These are phyloP conservation scores for Debaryomyces subglobosus DNA, from an alignment of 1,139 yeast species.

Conservation along the genomic window DNA sequence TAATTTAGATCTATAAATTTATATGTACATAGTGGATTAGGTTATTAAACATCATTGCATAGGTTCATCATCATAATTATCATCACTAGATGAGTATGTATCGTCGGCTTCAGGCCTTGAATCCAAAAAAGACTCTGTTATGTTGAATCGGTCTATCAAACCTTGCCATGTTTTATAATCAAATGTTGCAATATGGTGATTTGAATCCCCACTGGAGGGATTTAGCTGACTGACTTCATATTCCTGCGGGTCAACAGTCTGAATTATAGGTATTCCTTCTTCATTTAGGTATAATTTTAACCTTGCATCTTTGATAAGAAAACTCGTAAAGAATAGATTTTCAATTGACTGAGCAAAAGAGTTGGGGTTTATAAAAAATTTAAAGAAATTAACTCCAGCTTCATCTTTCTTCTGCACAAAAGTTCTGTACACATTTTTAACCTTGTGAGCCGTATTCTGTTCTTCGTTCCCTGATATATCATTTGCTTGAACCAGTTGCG, in stretches of 20 bases:
- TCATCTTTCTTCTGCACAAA: constrained; percentile 31
- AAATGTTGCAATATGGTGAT: constrained; percentile 73
- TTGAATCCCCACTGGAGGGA: constrained; percentile 26
- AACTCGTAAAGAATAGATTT: constrained; percentile 80
- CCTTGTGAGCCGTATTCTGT: constrained; percentile 64
- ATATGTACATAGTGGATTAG: constrained; percentile 1
- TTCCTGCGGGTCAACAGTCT: constrained; percentile 20
- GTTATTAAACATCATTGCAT: not conserved
- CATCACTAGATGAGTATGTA: constrained; percentile 24
- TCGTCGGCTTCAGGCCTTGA: constrained; percentile 42
- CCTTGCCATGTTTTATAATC: constrained; percentile 67
- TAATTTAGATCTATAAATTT: constrained; percentile 10
- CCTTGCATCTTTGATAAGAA: constrained; percentile 73
- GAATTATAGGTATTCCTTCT: constrained; percentile 43
- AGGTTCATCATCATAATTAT: constrained; percentile 8
- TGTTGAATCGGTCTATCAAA: constrained; percentile 52
- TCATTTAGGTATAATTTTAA: constrained; percentile 54
- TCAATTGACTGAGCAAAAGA: constrained; percentile 83
- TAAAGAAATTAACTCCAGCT: constrained; percentile 58
- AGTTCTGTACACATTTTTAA: constrained; percentile 48
- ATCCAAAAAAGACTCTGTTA: constrained; percentile 57
- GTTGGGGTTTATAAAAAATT: constrained; percentile 70
- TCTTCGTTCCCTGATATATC: constrained; percentile 54
- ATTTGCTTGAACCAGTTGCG: constrained; percentile 53
- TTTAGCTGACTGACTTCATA: constrained; percentile 16